phyloP scores from a whole-genome alignment of 192 early-diverging fungal genomes.

The Linnemannia schmuckeri region DNA sequence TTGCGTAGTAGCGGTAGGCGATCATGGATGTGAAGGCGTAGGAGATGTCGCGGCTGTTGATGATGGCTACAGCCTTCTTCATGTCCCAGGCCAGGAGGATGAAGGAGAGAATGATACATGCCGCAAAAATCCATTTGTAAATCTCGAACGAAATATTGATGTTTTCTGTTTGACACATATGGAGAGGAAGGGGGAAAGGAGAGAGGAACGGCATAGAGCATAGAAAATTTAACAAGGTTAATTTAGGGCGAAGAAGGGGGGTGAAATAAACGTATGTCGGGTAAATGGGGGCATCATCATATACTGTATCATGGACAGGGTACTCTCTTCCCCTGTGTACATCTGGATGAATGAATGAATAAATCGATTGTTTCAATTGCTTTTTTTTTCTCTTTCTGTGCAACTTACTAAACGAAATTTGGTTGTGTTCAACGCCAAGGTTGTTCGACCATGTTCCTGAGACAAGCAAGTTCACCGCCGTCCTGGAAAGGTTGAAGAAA shows the following conservation, averaged over 20 bases:
- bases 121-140: slow-evolving; percentile 66
- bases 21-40: slow-evolving; percentile 81
- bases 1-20: slow-evolving; percentile 81
- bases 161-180: background rate
- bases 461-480: slow-evolving; percentile 50
- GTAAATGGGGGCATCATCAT: background rate
- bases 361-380: background rate
- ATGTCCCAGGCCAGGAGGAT: slow-evolving; percentile 79
- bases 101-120: slow-evolving; percentile 82
- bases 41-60: slow-evolving; percentile 79
- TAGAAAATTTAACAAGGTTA: background rate
- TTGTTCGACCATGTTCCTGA: slow-evolving; percentile 29
- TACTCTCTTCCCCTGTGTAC: background rate
- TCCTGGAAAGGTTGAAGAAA: slow-evolving; percentile 8
- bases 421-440: slow-evolving; percentile 10
- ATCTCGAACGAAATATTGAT: slow-evolving; percentile 40
- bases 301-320: background rate
- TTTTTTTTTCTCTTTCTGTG: background rate
- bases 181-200: background rate
- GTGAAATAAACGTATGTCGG: background rate
- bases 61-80: slow-evolving; percentile 74
- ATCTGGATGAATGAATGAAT: too few species aligned
- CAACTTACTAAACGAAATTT: background rate
- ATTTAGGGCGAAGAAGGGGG: background rate
- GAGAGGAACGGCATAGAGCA: background rate